Evolutionary conservation across 768 basidiomycete genomes (phyloP).

Genomic region (Gymnopilus junonius): DNA sequence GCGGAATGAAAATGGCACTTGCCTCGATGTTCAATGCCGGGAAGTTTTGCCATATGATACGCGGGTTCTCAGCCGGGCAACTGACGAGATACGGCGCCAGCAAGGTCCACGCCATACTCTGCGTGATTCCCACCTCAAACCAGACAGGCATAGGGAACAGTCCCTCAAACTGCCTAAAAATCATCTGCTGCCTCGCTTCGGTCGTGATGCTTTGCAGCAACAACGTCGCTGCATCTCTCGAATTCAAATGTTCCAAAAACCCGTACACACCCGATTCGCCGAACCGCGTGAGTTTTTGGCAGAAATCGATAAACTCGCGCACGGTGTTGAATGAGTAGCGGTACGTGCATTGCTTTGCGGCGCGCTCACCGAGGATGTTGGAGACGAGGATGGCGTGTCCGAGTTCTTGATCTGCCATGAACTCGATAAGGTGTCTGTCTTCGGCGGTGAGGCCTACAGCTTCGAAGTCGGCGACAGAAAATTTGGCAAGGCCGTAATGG

Average conservation of each 20-base stretch:
- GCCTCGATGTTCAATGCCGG: conserved; percentile 54
- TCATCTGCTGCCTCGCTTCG: conserved; percentile 68
- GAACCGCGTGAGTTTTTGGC: conserved; percentile 55
- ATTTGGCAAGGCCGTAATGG: conserved; percentile 55
- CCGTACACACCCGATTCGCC: conserved; percentile 67
- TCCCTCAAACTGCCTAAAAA: conserved; percentile 65
- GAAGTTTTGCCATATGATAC: conserved; percentile 59
- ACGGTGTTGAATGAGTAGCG: conserved; percentile 58
- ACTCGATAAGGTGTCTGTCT: conserved; percentile 59
- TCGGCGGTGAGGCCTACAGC: conserved; percentile 55
- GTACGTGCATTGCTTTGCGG: conserved; percentile 62
- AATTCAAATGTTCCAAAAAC: conserved; percentile 67
- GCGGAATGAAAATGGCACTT: conserved; percentile 13
- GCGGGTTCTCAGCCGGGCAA: conserved; percentile 58
- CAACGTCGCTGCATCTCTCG: conserved; percentile 53
- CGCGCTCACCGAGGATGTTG: conserved; percentile 53
- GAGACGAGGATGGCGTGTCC: conserved; percentile 60
- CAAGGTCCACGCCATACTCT: conserved; percentile 66
- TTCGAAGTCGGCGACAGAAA: conserved; percentile 60
- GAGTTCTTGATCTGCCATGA: conserved; percentile 67
- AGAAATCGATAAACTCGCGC: conserved; percentile 63
- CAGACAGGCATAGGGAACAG: conserved; percentile 64
- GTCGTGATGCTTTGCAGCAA: conserved; percentile 62
- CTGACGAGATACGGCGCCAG: conserved; percentile 53
- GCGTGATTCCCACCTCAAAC: conserved; percentile 62